Conservation (phyloP, 306 rosid genomes). For the Ammopiptanthus mongolicus region DNA sequence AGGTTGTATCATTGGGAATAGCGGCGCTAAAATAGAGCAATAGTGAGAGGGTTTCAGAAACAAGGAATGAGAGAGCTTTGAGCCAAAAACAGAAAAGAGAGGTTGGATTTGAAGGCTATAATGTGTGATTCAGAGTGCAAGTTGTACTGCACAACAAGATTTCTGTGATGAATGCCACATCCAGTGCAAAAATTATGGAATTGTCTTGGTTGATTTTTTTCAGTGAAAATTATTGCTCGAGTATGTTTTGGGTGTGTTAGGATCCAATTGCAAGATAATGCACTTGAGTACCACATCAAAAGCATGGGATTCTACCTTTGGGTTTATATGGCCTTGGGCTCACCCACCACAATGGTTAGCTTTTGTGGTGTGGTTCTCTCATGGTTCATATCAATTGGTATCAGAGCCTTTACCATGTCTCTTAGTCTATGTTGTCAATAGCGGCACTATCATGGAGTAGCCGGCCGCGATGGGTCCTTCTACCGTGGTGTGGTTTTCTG, state of each 20-base stretch:
- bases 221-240: neutral
- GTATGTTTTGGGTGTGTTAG: neutral
- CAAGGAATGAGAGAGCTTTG: neutral
- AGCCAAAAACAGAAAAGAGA: neutral
- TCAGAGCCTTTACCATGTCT: too few relatives aligned
- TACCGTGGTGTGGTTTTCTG: too few relatives aligned
- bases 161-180: neutral
- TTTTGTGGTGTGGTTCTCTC: too few relatives aligned
- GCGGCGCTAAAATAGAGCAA: neutral
- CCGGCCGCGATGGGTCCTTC: too few relatives aligned
- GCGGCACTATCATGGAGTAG: too few relatives aligned
- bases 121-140: neutral
- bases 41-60: neutral
- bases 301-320: too few relatives aligned
- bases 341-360: too few relatives aligned
- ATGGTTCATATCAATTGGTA: too few relatives aligned
- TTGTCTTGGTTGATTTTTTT: neutral
- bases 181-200: neutral
- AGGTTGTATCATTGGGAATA: neutral
- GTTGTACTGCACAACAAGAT: neutral
- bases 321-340: too few relatives aligned
- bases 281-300: too few relatives aligned
- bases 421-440: too few relatives aligned
- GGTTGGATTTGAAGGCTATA: neutral
- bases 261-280: too few relatives aligned